phyloP scores from a whole-genome alignment of 2,329 filamentous ascomycete genomes.

The Penicillium polonicum region DNA sequence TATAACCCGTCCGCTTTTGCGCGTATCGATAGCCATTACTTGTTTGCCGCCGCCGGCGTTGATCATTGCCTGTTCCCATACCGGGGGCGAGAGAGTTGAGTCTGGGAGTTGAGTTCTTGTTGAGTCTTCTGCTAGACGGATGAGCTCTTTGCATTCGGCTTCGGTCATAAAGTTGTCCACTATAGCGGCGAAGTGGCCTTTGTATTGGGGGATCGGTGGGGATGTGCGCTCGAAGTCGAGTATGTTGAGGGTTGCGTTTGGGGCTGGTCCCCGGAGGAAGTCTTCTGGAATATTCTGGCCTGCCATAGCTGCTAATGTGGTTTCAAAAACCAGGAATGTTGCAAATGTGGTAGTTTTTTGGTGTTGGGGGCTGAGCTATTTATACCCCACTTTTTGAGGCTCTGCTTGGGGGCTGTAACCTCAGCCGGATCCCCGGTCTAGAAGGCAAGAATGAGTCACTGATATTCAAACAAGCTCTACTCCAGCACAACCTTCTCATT shows the following conservation, averaged over 20 bases:
- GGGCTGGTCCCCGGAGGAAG: slow-evolving; percentile 36
- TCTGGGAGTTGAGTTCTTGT: slow-evolving; percentile 14
- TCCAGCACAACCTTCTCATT: not conserved
- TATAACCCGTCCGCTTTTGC: slow-evolving; percentile 75
- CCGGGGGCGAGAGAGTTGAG: slow-evolving; percentile 24
- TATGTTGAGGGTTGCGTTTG: slow-evolving; percentile 46
- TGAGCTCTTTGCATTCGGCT: slow-evolving; percentile 62
- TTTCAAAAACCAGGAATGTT: not conserved
- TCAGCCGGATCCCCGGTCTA: too few relatives aligned
- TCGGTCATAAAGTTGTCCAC: slow-evolving; percentile 63
- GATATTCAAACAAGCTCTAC: not conserved
- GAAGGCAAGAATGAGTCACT: not conserved
- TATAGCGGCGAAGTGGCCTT: slow-evolving; percentile 57
- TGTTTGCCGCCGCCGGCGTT: slow-evolving; percentile 65
- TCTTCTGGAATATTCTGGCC: slow-evolving; percentile 8
- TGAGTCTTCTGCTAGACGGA: slow-evolving; percentile 52
- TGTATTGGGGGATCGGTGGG: slow-evolving; percentile 52
- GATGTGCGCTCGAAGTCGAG: slow-evolving; percentile 56
- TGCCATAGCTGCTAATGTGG: not conserved
- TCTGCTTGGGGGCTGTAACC: not conserved
- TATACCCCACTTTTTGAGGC: not conserved
- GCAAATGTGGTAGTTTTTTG: not conserved
- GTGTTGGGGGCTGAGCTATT: not conserved
- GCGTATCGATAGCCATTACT: slow-evolving; percentile 54
- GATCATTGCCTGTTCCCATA: slow-evolving; percentile 69